Percentiles rank a stretch among this genome's conserved stretches.
Conservation (phyloP, 2,329 filamentous ascomycete genomes). For the Trichophyton equinum region DNA sequence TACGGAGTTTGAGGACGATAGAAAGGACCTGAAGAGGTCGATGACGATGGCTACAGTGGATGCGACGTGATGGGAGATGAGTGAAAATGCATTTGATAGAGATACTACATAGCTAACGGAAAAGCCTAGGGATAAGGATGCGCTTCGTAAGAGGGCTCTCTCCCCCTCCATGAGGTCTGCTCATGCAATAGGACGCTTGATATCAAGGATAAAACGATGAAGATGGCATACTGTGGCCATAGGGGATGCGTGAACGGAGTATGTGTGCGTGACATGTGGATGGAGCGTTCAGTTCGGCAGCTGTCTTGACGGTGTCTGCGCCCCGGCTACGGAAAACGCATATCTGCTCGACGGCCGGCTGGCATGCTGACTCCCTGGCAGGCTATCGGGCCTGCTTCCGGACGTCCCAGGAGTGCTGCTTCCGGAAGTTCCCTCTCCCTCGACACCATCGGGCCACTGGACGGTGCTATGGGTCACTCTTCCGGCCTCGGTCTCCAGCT, state of each 20-base stretch:
- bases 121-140: not conserved
- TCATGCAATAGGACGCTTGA: not conserved
- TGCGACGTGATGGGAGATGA: not conserved
- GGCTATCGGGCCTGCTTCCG: not conserved
- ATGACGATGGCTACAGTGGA: not conserved
- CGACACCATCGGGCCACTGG: not conserved
- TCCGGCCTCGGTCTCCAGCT: not conserved
- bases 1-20: not conserved
- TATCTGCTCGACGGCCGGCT: not conserved
- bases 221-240: not conserved
- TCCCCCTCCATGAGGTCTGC: not conserved
- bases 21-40: not conserved
- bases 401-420: constrained; percentile 1
- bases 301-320: not conserved
- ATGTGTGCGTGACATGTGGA: not conserved
- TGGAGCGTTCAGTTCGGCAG: not conserved
- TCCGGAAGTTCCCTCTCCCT: not conserved
- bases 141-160: not conserved
- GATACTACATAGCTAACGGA: not conserved
- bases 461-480: not conserved
- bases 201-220: not conserved
- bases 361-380: not conserved
- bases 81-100: not conserved
- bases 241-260: not conserved
- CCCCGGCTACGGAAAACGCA: not conserved